These are phyloP conservation scores for Erodium trifolium DNA, from an alignment of 441 rosid species.

Conservation along the genomic window DNA sequence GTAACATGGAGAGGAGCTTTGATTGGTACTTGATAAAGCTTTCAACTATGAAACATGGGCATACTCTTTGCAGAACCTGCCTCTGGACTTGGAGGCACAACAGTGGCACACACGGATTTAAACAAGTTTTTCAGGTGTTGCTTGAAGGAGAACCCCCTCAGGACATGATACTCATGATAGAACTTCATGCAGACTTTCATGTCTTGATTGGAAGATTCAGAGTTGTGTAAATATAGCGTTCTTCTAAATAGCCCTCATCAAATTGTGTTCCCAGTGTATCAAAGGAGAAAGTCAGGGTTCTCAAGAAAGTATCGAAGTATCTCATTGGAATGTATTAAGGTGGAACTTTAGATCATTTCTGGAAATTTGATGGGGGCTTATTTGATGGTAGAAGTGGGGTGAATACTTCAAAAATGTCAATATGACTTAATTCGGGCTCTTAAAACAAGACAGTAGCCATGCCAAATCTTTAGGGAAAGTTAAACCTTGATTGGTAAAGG, in stretches of 20 bases:
- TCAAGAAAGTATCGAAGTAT: neutral
- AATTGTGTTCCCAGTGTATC: neutral
- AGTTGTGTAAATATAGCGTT: neutral
- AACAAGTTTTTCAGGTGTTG: neutral
- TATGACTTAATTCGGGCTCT: neutral
- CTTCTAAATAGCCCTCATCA: neutral
- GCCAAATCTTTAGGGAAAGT: neutral
- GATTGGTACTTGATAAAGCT: neutral
- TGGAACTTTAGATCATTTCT: neutral
- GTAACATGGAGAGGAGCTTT: neutral
- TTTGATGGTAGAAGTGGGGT: neutral
- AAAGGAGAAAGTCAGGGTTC: neutral
- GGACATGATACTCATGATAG: neutral
- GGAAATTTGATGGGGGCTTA: neutral
- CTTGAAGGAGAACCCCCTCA: neutral
- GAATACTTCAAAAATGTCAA: neutral
- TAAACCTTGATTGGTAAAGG: neutral
- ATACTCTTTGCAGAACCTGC: neutral
- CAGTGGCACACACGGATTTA: neutral
- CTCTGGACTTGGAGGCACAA: neutral
- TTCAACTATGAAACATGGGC: neutral
- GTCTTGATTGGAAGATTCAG: neutral
- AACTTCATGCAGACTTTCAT: neutral
- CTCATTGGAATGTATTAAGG: neutral
- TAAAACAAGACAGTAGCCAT: neutral